Conservation (phyloP, 805 yeast species). For the Nakazawaea peltata region DNA sequence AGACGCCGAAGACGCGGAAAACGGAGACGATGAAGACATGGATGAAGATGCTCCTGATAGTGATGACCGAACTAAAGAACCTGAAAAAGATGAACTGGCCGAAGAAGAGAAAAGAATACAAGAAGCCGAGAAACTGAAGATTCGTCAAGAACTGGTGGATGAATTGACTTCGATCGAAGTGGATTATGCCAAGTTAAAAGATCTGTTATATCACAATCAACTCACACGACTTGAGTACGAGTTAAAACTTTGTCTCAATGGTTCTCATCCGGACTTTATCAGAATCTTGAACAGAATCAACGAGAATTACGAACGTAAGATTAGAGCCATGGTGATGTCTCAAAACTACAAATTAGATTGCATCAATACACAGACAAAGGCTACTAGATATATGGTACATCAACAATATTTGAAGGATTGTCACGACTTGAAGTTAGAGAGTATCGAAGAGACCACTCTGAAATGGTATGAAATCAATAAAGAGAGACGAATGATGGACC, state of each 20-base stretch:
- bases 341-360: conserved; percentile 66
- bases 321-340: conserved; percentile 26
- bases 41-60: conserved; percentile 15
- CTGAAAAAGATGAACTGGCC: conserved; percentile 17
- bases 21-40: conserved; percentile 16
- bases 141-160: conserved; percentile 56
- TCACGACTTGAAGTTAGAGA: conserved; percentile 55
- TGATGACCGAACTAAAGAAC: conserved; percentile 13
- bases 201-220: conserved; percentile 78
- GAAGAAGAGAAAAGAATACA: conserved; percentile 15
- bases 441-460: conserved; percentile 68
- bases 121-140: conserved; percentile 26
- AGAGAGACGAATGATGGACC: conserved; percentile 79
- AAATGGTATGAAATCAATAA: conserved; percentile 89
- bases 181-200: conserved; percentile 81
- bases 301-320: conserved; percentile 62
- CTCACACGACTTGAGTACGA: conserved; percentile 72
- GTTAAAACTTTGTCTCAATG: conserved; percentile 76
- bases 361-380: conserved; percentile 73
- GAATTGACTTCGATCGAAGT: conserved; percentile 75
- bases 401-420: conserved; percentile 70
- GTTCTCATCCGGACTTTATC: conserved; percentile 86
- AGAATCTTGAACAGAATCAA: conserved; percentile 65
- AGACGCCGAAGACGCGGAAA: conserved; percentile 17
- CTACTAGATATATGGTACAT: conserved; percentile 71